A percentile compares a stretch with the other conserved stretches of the same genome.
Evolutionary conservation across 2,329 filamentous ascomycete species (phyloP).

Genomic region (Claviceps quebecensis): DNA sequence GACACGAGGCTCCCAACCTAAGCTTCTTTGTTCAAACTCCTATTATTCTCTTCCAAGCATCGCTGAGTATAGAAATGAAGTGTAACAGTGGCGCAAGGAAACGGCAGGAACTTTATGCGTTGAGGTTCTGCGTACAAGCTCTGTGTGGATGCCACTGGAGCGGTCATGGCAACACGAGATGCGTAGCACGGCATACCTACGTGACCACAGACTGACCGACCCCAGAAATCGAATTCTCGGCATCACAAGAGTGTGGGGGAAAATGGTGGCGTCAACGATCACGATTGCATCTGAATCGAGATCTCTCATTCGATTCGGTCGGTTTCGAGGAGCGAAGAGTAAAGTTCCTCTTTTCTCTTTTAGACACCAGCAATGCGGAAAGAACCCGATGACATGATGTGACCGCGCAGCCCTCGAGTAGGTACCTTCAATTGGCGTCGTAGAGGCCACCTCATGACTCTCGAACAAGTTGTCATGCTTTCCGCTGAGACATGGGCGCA

Average conservation of each 20-base stretch:
- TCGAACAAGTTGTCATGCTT: background rate
- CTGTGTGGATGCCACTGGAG: background rate
- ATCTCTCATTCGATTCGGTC: too few relatives aligned
- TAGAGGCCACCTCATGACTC: background rate
- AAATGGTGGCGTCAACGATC: background rate
- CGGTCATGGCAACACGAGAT: constrained; percentile 2
- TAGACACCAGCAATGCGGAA: background rate
- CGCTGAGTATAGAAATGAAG: background rate
- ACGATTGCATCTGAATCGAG: background rate
- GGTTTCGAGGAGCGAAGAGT: background rate
- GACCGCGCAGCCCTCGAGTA: background rate
- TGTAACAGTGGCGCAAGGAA: background rate
- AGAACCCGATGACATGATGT: background rate
- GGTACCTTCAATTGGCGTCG: background rate
- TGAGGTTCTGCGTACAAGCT: background rate
- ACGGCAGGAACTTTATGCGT: background rate
- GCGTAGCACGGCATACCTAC: background rate
- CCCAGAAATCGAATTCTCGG: background rate
- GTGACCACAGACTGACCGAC: background rate
- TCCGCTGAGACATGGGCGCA: background rate
- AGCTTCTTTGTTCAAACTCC: background rate
- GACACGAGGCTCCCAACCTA: background rate
- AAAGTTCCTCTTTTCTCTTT: too few relatives aligned
- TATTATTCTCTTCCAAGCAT: background rate
- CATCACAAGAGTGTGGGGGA: background rate